Evolutionary conservation across 129 eudicot genomes (phyloP).

Genomic region (Flaveria sonorensis): DNA sequence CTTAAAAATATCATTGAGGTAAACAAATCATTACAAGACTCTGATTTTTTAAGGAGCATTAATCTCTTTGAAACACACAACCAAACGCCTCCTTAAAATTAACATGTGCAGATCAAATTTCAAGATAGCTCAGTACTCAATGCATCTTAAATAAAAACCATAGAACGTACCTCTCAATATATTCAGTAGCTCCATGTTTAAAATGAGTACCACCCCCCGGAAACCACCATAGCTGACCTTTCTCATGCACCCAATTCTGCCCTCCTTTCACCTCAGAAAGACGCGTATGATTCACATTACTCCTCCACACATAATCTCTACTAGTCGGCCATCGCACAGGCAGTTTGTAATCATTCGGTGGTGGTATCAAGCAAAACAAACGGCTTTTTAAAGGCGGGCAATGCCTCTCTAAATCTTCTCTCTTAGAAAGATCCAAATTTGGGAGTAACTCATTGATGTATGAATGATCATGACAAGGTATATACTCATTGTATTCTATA

Average conservation of each 20-base stretch:
- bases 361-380: constrained; percentile 90
- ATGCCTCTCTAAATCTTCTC: constrained; percentile 95
- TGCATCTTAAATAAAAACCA: neutral
- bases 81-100: neutral
- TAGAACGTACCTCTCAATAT: constrained; percentile 71
- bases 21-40: neutral
- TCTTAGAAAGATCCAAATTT: constrained; percentile 60
- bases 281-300: constrained; percentile 90
- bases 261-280: constrained; percentile 98
- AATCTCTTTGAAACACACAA: neutral
- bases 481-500: constrained; percentile 65
- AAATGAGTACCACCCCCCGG: constrained; percentile 99
- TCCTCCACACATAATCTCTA: constrained; percentile 94
- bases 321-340: constrained; percentile 98
- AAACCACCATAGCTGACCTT: constrained; percentile 91
- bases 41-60: neutral
- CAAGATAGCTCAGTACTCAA: neutral
- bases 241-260: constrained; percentile 97
- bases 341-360: constrained; percentile 86
- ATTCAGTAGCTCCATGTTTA: constrained; percentile 95
- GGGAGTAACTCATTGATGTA: constrained; percentile 67
- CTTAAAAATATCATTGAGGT: neutral
- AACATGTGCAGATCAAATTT: constrained; percentile 6
- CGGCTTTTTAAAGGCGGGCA: constrained; percentile 76
- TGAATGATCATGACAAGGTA: constrained; percentile 79